Evolutionary conservation across 2,329 filamentous ascomycete species (phyloP), one percentile per base, ranked within the genome.

Genomic region (Ophiostoma fasciatum): DNA sequence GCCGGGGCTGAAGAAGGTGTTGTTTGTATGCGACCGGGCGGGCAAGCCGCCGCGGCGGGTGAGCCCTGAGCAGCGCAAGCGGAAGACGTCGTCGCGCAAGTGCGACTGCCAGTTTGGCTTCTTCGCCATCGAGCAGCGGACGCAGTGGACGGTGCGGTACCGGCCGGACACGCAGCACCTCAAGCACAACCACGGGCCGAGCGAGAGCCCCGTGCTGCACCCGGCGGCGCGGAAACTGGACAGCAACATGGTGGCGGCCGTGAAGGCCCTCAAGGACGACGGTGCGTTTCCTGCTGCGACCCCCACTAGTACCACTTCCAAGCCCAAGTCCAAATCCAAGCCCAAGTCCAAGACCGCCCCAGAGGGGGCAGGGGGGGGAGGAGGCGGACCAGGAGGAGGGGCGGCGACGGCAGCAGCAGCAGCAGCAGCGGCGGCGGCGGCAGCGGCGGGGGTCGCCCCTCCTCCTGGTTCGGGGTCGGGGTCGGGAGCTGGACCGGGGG

Each of bases 61-160:
- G n/a, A 75, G 61, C 43, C 69, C 73, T 2, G 74, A 78, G 52
- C 65, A 68, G 42, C 66, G 74, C 38, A 78, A 78, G 53, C 64
- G 71, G 17, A 74, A 74, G 49, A 78, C 74, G 1, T 76, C 74
- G 8, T 78, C 73, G n/a, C 63, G 74, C 31, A 78, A 78, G 48
- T 78, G 74, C 47, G 73, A 77, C 46, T 78, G 74, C 43, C 71
- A 71, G 21, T 78, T 78, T 51, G 74, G 74, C n/a, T 77, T 78
- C 51, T 78, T 78, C 44, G 74, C 74, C 37, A 73, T 78, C 27
- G 74, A 78, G 51, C 71, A 77, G 48, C 63, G 74, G 40, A 76
- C 71, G 1, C 71, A 78, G 45, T 78, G 74, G 74, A 72, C 71
- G 0, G 68, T 78, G 39, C 64, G 74, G 35, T 78, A 77, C 48